Base-by-base conservation (phyloP, 352 stramenopile species). In the Pythium catenulatum region DNA sequence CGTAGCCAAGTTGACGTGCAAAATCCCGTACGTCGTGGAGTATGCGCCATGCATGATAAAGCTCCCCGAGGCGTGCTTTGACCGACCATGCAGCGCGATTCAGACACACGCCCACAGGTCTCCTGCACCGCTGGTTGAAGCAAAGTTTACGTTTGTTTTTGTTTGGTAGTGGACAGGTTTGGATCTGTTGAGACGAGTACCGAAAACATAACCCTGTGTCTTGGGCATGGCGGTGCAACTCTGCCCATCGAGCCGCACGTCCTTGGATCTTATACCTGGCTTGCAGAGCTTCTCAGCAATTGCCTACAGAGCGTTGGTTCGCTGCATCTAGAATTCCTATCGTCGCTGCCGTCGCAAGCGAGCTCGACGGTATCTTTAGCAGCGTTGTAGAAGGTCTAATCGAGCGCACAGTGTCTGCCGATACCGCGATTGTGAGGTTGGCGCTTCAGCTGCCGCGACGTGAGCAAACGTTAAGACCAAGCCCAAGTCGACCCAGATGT, bases 21-120 rank as follows among this genome's bases (percentile, higher is more conserved):
- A 92, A 43, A 90, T 97, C 21, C 94, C 95, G 27, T 98, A 98
- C 80, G 93, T 98, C 25, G 92, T 98, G 39, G 95, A 98, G 85
- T 98, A 98, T 58, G 96, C 96, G 6, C 95, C 95, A 19, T 91
- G 95, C 41, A 97, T 98, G 52, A 98, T 98, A 95, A 98, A 98
- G 89, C 79, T 98, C 23, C 79, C 98, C 23, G 96, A 98, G 74
- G 95, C 96, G 37, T 98, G 96, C 83, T 98, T 98, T 83, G 95
- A 98, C 81, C 94, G 94, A 14, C 90, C 93, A n/a, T 97, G 97
- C 68, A 65, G 87, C 43, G 95, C 97, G 45, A 97, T 98, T 32
- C 96, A 98, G 83, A 66, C 88, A n/a, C 0, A 92, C 90, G 50
- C 82, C 98, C 21, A 96, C 92, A 0, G 92, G 79, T 25, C 98